phyloP scores from a whole-genome alignment of 164 flowering plant genomes.

The Macadamia tetraphylla region DNA sequence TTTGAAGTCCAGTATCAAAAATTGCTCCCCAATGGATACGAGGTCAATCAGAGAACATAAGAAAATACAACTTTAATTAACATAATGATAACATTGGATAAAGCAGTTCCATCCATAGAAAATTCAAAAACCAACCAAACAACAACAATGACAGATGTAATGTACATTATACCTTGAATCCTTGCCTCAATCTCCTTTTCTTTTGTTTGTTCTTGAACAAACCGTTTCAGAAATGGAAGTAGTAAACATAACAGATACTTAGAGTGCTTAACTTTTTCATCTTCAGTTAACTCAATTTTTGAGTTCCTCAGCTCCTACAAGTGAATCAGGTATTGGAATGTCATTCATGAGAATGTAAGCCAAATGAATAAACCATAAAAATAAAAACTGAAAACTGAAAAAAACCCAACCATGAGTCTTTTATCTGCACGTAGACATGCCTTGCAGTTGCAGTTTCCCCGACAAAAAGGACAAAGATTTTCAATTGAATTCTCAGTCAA shows the following conservation, averaged over 20 bases:
- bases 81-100: too few relatives aligned
- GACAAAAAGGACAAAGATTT: conserved; percentile 20
- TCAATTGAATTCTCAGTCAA: conserved; percentile 8
- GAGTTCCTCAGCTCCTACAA: conserved; percentile 11
- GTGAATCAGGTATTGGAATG: background rate
- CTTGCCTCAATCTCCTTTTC: conserved; percentile 49
- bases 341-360: background rate
- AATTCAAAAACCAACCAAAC: too few relatives aligned
- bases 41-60: background rate
- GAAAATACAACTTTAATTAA: too few relatives aligned
- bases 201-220: conserved; percentile 30
- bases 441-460: conserved; percentile 42
- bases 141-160: background rate
- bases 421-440: conserved; percentile 35
- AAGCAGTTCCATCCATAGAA: too few relatives aligned
- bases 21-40: background rate
- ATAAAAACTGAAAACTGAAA: background rate
- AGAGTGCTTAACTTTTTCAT: conserved; percentile 21
- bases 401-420: conserved; percentile 17
- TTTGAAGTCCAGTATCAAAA: background rate
- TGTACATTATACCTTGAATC: conserved; percentile 34
- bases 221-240: conserved; percentile 38
- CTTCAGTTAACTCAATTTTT: conserved; percentile 8
- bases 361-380: too few relatives aligned
- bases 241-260: conserved; percentile 30